phyloP scores from a whole-genome alignment of 306 rosid species.

The Sophora flavescens region DNA sequence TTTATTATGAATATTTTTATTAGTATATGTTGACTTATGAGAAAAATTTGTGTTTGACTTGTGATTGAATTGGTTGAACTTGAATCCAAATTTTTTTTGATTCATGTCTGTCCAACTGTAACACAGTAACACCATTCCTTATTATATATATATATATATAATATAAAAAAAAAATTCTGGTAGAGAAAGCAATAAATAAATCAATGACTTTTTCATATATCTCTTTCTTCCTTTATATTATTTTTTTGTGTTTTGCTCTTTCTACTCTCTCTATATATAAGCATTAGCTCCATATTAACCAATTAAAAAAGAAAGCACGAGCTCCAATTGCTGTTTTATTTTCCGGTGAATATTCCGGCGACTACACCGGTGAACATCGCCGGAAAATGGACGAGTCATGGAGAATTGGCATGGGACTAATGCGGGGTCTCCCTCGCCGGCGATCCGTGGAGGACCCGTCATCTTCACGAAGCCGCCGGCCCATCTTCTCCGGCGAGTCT shows the following conservation, averaged over 20 bases:
- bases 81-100: no score
- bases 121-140: no score
- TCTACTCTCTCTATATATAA: constrained; percentile 39
- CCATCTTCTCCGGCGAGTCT: constrained; percentile 46
- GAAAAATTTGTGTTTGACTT: no score
- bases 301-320: background rate
- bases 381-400: constrained; percentile 71
- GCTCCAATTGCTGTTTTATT: constrained; percentile 15
- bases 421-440: constrained; percentile 63
- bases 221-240: background rate
- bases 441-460: constrained; percentile 55
- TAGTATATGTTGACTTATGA: no score
- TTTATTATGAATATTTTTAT: no score
- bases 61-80: no score
- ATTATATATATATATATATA: background rate
- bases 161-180: background rate
- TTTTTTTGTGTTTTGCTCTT: background rate
- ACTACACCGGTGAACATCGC: constrained; percentile 22
- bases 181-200: constrained; percentile 42
- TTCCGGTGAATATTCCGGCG: constrained; percentile 37
- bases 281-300: constrained; percentile 35
- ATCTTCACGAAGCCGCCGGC: constrained; percentile 23
- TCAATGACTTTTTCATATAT: constrained; percentile 43
- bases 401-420: constrained; percentile 60
- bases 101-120: no score